phyloP scores from a whole-genome alignment of 2,329 filamentous ascomycete genomes.

The Keithomyces neogunnii region DNA sequence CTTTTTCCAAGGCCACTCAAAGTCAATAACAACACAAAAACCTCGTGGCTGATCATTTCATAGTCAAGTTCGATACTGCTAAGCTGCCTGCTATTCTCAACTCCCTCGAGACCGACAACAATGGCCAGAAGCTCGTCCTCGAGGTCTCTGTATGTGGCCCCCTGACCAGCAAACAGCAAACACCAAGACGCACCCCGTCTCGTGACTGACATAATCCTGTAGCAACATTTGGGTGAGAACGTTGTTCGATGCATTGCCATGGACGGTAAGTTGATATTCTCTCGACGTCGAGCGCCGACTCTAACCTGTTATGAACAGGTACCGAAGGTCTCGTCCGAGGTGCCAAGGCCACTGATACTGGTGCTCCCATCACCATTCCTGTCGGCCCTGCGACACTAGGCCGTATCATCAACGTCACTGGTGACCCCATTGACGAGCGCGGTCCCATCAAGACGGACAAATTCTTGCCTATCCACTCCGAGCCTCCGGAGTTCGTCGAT shows the following conservation, averaged over 20 bases:
- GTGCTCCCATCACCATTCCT: slow-evolving; percentile 90
- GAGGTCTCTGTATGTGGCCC: slow-evolving; percentile 76
- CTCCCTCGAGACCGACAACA: slow-evolving; percentile 85
- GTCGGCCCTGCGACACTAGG: slow-evolving; percentile 90
- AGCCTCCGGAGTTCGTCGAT: slow-evolving; percentile 85
- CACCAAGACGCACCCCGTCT: slow-evolving; percentile 4
- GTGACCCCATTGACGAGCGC: slow-evolving; percentile 99
- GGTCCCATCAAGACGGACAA: slow-evolving; percentile 93
- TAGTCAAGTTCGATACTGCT: slow-evolving; percentile 94
- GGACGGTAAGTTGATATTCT: slow-evolving; percentile 65
- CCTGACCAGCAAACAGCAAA: not conserved
- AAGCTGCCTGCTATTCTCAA: slow-evolving; percentile 97
- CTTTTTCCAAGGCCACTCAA: not conserved
- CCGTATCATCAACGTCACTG: slow-evolving; percentile 99
- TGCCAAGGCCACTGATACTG: slow-evolving; percentile 75
- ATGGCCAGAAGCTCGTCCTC: slow-evolving; percentile 87
- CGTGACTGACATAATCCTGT: slow-evolving; percentile 28
- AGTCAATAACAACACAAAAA: not conserved
- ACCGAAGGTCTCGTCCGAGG: slow-evolving; percentile 99
- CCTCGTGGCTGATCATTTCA: slow-evolving; percentile 19
- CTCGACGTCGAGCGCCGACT: not conserved
- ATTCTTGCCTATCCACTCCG: slow-evolving; percentile 84
- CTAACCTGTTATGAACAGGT: slow-evolving; percentile 45
- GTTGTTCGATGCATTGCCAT: slow-evolving; percentile 99
- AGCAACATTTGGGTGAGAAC: slow-evolving; percentile 99